Conservation (phyloP, 208 protist genomes). For the Leishmania aethiopica region DNA sequence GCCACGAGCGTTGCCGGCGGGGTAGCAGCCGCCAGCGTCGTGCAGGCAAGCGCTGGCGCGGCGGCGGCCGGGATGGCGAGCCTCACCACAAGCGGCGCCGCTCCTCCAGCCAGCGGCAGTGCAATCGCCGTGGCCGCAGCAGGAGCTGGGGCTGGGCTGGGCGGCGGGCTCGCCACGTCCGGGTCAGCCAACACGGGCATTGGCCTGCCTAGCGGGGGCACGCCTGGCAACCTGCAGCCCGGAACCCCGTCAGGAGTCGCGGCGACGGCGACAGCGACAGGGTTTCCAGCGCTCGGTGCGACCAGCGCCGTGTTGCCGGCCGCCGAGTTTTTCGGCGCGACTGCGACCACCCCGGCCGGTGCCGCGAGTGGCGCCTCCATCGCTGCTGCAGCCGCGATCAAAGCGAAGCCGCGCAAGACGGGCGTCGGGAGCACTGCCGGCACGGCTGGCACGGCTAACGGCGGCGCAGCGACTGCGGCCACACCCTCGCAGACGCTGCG, state of each 20-base stretch:
- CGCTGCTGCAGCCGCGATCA: background rate
- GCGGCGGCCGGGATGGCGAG: background rate
- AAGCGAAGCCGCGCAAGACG: conserved; percentile 13
- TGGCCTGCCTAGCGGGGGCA: background rate
- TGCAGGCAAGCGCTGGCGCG: background rate
- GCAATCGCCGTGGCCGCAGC: background rate
- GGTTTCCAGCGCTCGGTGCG: background rate
- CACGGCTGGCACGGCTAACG: background rate
- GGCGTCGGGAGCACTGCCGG: background rate
- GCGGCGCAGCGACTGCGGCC: conserved; percentile 6
- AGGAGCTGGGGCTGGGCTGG: background rate
- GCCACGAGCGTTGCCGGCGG: conserved; percentile 2
- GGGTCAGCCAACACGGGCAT: background rate
- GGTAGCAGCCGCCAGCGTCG: background rate
- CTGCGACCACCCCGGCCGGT: background rate
- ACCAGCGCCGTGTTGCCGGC: background rate
- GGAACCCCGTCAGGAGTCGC: background rate
- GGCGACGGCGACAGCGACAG: background rate
- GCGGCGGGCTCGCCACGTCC: background rate
- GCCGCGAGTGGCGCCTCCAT: background rate
- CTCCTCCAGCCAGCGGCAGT: background rate
- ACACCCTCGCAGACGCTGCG: conserved; percentile 52
- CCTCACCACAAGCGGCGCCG: background rate
- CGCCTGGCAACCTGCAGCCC: background rate
- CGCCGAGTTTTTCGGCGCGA: background rate